Evolutionary conservation across 441 rosid genomes (phyloP), one percentile per base, ranked within the genome.

Genomic region (Adansonia rubrostipa): DNA sequence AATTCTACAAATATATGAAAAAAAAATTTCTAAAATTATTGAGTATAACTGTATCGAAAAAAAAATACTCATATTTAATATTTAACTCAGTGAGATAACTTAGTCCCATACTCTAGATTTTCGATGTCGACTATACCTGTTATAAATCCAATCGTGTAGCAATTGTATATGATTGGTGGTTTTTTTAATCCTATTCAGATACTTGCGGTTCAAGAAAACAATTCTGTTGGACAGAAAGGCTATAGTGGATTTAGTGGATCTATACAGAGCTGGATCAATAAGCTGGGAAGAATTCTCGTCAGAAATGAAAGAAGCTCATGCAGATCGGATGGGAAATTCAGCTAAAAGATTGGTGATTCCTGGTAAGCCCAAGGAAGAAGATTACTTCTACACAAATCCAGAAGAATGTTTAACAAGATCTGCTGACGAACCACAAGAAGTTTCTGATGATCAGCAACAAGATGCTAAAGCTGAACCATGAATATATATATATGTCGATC

Each of bases 361-460:
- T 3, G 82, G 81, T 13, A 86, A 75, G 76, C 88, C 88, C 15
- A 86, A 86, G 83, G 84, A 78, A 64, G 88, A 86, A 70, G 88
- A 84, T 79, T 84, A 84, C 71, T 86, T 86, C 79, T 84, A 86
- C 50, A 73, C 88, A 20, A 86, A 86, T 19, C 88, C 87, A 20
- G 73, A 86, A 58, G 88, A 86, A 74, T 86, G 88, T 56, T 79
- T 84, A 77, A n/a, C 74, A 33, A 60, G 10, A 28, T 3, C 17
- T 75, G 60, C 17, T 19, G 58, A 22, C 24, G 62, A 51, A 40
- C 62, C 61, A 50, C 58, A 63, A 61, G 71, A 63, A 61, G 71
- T 62, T 62, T 47, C 45, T 45, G 42, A 44, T 20, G 58, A 74
- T 22, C 13, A 74, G 10, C 67, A 74, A 9, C 58, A 74, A 74